A percentile compares a stretch with the other conserved stretches of the same genome.
Conservation (phyloP, 176 grass and related monocot species). For the Phyllostachys edulis region DNA sequence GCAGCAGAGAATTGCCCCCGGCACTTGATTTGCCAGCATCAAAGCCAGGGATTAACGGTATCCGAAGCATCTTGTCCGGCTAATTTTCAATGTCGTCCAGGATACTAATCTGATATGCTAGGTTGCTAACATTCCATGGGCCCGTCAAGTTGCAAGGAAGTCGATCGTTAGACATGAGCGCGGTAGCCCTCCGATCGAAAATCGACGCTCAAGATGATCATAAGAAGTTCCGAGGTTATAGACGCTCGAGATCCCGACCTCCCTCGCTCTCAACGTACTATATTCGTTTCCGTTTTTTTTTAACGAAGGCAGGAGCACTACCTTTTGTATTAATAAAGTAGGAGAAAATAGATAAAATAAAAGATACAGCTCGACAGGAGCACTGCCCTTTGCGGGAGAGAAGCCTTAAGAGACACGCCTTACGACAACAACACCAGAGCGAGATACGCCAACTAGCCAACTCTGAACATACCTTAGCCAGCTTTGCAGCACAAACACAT, state of each 20-base stretch:
- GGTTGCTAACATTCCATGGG: neutral
- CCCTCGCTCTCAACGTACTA: neutral
- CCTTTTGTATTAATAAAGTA: no score
- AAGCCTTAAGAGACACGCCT: no score
- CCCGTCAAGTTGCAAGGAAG: neutral
- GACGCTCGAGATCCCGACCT: neutral
- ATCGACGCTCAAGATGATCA: neutral
- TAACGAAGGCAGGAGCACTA: no score
- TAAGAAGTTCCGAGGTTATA: neutral
- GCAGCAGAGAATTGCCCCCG: conserved; percentile 36
- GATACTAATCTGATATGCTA: neutral
- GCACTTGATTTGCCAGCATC: conserved; percentile 14
- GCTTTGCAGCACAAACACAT: no score
- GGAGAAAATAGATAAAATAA: no score
- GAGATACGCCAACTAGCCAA: no score
- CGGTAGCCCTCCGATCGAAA: neutral
- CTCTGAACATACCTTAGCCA: no score
- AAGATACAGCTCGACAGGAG: no score
- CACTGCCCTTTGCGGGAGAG: no score
- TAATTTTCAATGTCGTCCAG: neutral
- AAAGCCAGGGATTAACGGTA: conserved; percentile 39
- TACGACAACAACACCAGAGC: no score
- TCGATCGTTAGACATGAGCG: neutral
- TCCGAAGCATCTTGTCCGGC: conserved; percentile 24
- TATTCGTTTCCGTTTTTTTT: no score